phyloP scores from a whole-genome alignment of 768 basidiomycete species.

The Asterophora lycoperdoides region DNA sequence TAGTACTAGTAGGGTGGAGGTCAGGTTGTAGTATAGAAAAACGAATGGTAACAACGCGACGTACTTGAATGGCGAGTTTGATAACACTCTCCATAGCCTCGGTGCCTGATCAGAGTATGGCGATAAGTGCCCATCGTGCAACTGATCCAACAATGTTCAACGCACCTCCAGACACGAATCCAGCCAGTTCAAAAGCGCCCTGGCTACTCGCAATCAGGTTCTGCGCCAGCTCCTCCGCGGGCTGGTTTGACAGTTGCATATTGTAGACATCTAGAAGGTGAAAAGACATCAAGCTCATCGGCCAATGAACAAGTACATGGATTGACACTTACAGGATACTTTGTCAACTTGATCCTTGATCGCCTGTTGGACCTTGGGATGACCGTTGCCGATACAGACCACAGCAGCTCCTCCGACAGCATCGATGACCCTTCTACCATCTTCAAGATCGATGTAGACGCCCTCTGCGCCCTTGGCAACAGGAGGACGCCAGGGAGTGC shows the following conservation, averaged over 20 bases:
- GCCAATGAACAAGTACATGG: not conserved
- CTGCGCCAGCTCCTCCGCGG: constrained; percentile 77
- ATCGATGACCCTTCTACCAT: constrained; percentile 69
- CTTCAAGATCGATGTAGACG: constrained; percentile 66
- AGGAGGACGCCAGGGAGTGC: constrained; percentile 73
- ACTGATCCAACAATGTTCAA: not conserved
- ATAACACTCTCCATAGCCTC: constrained; percentile 89
- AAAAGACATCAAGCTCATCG: not conserved
- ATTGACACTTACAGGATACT: constrained; percentile 56
- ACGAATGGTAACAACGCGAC: constrained; percentile 5
- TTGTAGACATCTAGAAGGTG: constrained; percentile 72
- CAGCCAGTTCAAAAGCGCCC: constrained; percentile 68
- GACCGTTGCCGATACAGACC: constrained; percentile 67
- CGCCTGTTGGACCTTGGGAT: constrained; percentile 67
- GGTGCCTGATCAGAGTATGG: constrained; percentile 46
- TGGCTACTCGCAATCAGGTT: constrained; percentile 59
- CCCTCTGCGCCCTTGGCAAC: constrained; percentile 64
- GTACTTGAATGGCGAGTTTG: constrained; percentile 75
- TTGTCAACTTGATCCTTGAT: constrained; percentile 79
- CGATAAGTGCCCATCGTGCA: not conserved
- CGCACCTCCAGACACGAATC: constrained; percentile 74
- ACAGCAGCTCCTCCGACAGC: constrained; percentile 87
- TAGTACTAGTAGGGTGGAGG: constrained; percentile 47
- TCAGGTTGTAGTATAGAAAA: not conserved
- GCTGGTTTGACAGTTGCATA: constrained; percentile 76